phyloP scores from a whole-genome alignment of 495 filamentous ascomycete genomes.

The Aspergillus sparsus region DNA sequence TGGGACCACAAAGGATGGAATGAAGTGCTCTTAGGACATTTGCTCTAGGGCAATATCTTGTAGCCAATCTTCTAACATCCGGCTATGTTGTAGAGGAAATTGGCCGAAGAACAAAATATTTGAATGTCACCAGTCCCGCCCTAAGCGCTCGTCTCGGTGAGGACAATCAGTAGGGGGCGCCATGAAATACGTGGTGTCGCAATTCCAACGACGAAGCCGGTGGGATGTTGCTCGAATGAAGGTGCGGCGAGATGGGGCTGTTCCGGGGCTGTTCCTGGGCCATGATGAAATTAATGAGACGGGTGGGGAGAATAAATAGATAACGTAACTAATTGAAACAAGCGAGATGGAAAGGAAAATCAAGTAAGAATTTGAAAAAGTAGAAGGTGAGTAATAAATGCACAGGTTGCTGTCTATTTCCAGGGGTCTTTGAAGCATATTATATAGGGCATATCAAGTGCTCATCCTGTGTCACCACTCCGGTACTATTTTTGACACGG shows the following conservation, averaged over 20 bases:
- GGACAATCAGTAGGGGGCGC: conserved; percentile 53
- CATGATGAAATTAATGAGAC: neutral
- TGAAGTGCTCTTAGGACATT: conserved; percentile 15
- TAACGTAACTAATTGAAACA: no score
- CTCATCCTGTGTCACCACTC: neutral
- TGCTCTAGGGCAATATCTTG: conserved; percentile 47
- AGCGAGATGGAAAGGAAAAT: neutral
- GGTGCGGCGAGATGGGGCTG: conserved; percentile 1
- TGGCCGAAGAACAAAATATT: conserved; percentile 53
- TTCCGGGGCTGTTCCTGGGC: neutral
- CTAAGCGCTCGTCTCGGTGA: conserved; percentile 57
- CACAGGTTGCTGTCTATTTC: no score
- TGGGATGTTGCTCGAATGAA: conserved; percentile 33
- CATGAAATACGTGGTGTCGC: conserved; percentile 36
- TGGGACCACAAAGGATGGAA: conserved; percentile 44
- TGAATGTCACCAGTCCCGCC: conserved; percentile 60
- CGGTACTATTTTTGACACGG: neutral
- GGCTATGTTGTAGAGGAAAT: conserved; percentile 51
- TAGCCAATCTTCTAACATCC: conserved; percentile 55
- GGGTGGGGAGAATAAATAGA: no score
- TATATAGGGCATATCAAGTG: neutral
- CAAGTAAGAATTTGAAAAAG: neutral
- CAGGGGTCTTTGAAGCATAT: neutral
- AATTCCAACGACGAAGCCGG: conserved; percentile 32
- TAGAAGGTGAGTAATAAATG: no score